phyloP scores from a whole-genome alignment of 1,284 basidiomycete species.

The Leccinum holopus region DNA sequence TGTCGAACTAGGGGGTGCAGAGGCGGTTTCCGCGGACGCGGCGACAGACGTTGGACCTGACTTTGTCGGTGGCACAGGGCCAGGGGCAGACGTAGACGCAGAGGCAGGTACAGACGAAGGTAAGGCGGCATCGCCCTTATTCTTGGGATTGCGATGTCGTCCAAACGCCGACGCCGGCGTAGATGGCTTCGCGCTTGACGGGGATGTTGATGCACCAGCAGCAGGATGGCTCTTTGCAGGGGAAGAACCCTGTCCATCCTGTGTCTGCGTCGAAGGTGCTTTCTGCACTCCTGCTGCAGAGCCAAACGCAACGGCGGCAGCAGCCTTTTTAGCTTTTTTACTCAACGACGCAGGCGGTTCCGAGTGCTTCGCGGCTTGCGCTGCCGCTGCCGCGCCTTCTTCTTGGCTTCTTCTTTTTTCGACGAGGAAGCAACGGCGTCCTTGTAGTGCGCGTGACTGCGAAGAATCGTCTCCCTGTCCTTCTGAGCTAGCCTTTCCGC shows the following conservation, averaged over 20 bases:
- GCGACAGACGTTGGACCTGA: neutral
- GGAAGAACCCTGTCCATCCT: conserved; percentile 14
- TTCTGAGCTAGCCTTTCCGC: conserved; percentile 72
- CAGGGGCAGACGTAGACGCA: neutral
- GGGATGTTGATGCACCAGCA: neutral
- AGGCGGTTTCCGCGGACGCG: conserved; percentile 8
- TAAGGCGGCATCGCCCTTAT: conserved; percentile 10
- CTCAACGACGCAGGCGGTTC: conserved; percentile 18
- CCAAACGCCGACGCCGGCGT: conserved; percentile 4
- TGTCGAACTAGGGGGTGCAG: conserved; percentile 26
- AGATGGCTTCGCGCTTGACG: conserved; percentile 19
- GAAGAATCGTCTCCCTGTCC: conserved; percentile 67
- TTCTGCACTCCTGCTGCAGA: conserved; percentile 22
- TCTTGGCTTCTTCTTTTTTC: conserved; percentile 56
- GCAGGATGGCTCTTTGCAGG: conserved; percentile 11
- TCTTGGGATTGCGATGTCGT: conserved; percentile 18
- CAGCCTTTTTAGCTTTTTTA: conserved; percentile 48
- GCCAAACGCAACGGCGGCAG: conserved; percentile 31
- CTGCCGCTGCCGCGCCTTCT: conserved; percentile 37
- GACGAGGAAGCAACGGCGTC: conserved; percentile 35
- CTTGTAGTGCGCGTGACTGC: conserved; percentile 69
- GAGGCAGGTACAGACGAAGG: neutral
- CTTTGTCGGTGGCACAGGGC: neutral
- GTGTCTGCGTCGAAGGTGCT: conserved; percentile 10
- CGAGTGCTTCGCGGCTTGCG: conserved; percentile 15